A percentile compares a stretch with the other conserved stretches of the same genome.
Conservation (phyloP, 2,329 filamentous ascomycete species). For the Sarocladium kiliense region DNA sequence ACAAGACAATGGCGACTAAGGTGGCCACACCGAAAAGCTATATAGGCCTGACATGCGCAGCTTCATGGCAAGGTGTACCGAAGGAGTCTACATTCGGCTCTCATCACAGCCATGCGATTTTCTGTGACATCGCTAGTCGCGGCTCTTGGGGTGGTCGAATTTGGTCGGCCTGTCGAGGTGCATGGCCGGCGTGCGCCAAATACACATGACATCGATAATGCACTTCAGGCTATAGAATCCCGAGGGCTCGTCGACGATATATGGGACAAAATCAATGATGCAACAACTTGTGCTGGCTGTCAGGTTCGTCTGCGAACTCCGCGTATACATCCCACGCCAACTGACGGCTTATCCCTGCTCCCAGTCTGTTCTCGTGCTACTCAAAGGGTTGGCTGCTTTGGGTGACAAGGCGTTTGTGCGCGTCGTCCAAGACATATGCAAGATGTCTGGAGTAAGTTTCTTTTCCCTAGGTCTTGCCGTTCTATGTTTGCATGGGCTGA, state of each 20-base stretch:
- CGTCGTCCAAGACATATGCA: constrained; percentile 26
- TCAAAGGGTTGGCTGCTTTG: constrained; percentile 37
- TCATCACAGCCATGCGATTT: neutral
- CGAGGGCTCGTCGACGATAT: constrained; percentile 16
- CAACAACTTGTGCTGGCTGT: constrained; percentile 19
- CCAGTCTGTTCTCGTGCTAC: constrained; percentile 22
- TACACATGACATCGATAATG: neutral
- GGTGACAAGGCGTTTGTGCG: constrained; percentile 36
- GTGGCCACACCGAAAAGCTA: no score
- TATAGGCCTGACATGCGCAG: no score
- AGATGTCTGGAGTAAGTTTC: constrained; percentile 23
- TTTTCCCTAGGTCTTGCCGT: neutral
- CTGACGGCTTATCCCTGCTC: neutral
- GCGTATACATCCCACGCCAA: no score
- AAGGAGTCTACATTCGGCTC: no score
- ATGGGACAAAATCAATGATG: constrained; percentile 19
- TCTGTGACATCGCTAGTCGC: neutral
- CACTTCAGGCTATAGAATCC: neutral
- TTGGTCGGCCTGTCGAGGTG: neutral
- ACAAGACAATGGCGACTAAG: no score
- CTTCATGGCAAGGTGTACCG: no score
- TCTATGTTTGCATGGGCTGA: neutral
- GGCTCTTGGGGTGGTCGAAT: neutral
- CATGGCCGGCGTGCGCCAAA: neutral
- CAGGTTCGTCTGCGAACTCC: constrained; percentile 15